Conservation (phyloP, 176 grass and related monocot species). For the Hordeum marinum region DNA sequence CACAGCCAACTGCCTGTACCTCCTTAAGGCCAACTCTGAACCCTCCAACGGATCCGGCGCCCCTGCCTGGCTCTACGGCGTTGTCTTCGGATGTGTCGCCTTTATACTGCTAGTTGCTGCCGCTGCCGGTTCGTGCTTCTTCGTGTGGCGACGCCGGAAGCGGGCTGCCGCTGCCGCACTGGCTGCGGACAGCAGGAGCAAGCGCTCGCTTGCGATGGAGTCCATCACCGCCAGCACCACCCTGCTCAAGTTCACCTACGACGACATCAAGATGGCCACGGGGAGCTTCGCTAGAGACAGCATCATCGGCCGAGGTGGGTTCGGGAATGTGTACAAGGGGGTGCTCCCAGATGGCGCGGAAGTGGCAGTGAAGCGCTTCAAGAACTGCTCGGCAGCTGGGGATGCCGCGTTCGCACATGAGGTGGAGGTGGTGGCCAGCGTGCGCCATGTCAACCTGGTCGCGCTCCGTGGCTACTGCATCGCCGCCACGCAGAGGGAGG, state of each 20-base stretch:
- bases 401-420: conserved; percentile 77
- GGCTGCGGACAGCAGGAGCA: conserved; percentile 25
- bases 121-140: conserved; percentile 11
- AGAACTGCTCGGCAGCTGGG: conserved; percentile 76
- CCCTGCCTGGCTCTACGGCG: conserved; percentile 42
- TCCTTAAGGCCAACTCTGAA: conserved; percentile 33
- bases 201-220: conserved; percentile 57
- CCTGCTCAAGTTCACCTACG: conserved; percentile 71
- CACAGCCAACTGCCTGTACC: conserved; percentile 68
- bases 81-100: conserved; percentile 33
- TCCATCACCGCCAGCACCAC: conserved; percentile 89
- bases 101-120: conserved; percentile 21
- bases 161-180: not conserved
- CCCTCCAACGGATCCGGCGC: not conserved
- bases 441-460: conserved; percentile 84
- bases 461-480: conserved; percentile 81
- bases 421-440: conserved; percentile 94
- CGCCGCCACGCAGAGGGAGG: conserved; percentile 62
- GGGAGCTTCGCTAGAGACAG: conserved; percentile 44
- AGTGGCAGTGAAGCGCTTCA: conserved; percentile 87
- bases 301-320: conserved; percentile 81
- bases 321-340: conserved; percentile 88
- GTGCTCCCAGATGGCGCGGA: conserved; percentile 45
- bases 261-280: conserved; percentile 76
- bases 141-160: not conserved